Percentiles rank a stretch among this genome's conserved stretches.
These are phyloP conservation scores for Verbena officinalis DNA, from an alignment of 257 asterid genomes.

Conservation along the genomic window DNA sequence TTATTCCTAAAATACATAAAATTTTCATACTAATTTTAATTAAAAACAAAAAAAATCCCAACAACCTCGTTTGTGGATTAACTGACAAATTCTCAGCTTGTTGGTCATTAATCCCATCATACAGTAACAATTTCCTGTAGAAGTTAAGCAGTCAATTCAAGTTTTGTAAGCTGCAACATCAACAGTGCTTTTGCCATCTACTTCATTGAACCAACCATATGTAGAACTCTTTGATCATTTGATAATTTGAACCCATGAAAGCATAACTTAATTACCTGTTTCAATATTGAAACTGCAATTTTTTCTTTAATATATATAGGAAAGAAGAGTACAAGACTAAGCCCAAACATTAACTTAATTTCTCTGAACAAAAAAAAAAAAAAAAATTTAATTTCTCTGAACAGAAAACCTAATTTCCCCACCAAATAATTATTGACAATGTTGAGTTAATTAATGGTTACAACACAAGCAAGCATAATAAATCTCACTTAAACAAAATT, in stretches of 20 bases:
- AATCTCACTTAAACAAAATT: too few relatives aligned
- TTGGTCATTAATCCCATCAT: background rate
- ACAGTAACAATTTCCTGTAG: constrained; percentile 1
- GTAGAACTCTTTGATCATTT: constrained; percentile 20
- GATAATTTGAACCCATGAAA: constrained; percentile 26
- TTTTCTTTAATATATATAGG: too few relatives aligned
- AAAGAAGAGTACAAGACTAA: background rate
- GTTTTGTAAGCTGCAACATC: too few relatives aligned
- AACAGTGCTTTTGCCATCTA: background rate
- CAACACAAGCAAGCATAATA: too few relatives aligned
- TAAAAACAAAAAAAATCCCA: too few relatives aligned
- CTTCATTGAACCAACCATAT: background rate
- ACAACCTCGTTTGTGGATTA: background rate
- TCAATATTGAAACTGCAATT: constrained; percentile 26
- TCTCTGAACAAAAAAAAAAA: too few relatives aligned
- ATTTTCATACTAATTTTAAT: background rate
- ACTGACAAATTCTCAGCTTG: constrained; percentile 22
- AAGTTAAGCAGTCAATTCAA: constrained; percentile 29
- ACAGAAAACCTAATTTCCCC: background rate
- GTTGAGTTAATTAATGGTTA: too few relatives aligned
- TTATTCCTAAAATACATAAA: too few relatives aligned
- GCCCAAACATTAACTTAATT: background rate
- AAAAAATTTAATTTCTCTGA: too few relatives aligned
- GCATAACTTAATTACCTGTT: background rate
- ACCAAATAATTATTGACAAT: constrained; percentile 18